Percentiles rank a stretch among this genome's conserved stretches.
Conservation (phyloP, 1,284 basidiomycete genomes). For the Heliocybe sulcata region DNA sequence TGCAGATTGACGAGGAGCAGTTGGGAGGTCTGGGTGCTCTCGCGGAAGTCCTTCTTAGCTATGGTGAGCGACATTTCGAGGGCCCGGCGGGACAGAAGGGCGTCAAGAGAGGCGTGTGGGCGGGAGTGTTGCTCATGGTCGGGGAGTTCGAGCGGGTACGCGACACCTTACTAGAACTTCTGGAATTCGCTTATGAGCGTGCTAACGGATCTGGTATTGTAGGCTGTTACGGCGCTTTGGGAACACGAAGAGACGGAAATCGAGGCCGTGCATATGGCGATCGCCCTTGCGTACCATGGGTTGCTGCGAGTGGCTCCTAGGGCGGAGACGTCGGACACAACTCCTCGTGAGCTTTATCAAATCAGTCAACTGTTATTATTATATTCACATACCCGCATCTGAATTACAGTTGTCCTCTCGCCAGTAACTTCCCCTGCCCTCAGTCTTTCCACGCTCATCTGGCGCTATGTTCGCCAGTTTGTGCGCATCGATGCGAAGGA, state of each 20-base stretch:
- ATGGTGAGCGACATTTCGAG: constrained; percentile 91
- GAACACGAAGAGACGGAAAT: constrained; percentile 84
- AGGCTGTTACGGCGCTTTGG: constrained; percentile 90
- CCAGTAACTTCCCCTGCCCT: constrained; percentile 61
- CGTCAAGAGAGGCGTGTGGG: constrained; percentile 70
- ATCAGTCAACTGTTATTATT: not conserved
- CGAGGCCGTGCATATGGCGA: constrained; percentile 92
- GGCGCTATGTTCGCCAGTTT: constrained; percentile 91
- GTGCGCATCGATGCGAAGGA: constrained; percentile 88
- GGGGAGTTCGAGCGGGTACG: constrained; percentile 90
- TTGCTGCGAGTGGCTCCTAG: constrained; percentile 78
- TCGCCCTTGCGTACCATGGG: constrained; percentile 92
- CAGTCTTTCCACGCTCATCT: constrained; percentile 82
- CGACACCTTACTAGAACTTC: constrained; percentile 8
- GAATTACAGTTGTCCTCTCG: constrained; percentile 51
- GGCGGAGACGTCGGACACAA: constrained; percentile 77
- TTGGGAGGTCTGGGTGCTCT: constrained; percentile 78
- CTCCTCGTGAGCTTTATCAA: constrained; percentile 51
- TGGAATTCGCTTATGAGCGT: constrained; percentile 4
- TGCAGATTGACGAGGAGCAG: constrained; percentile 67
- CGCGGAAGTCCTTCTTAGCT: constrained; percentile 75
- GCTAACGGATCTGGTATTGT: constrained; percentile 1
- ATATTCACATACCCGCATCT: constrained; percentile 9
- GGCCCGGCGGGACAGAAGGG: constrained; percentile 52
- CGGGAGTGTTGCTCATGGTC: constrained; percentile 85